Evolutionary conservation across 495 filamentous ascomycete species (phyloP).

Genomic region (Lepidopterella palustris): DNA sequence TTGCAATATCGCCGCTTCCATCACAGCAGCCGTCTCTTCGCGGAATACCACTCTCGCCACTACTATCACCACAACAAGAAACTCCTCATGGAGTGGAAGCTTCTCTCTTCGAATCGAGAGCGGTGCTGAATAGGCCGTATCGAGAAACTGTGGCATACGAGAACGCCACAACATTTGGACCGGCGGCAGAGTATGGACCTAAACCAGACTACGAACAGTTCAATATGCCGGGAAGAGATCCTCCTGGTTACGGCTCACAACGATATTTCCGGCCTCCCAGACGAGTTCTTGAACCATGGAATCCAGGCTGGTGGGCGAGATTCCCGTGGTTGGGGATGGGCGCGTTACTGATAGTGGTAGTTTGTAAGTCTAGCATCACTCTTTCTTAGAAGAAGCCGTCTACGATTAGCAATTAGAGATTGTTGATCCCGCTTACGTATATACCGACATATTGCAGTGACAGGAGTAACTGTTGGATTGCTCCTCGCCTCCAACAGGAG

Average conservation of each 20-base stretch:
- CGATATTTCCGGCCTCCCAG: constrained; percentile 16
- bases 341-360: constrained; percentile 9
- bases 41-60: not conserved
- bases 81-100: not conserved
- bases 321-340: constrained; percentile 22
- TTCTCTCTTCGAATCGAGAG: constrained; percentile 14
- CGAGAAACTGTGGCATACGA: constrained; percentile 18
- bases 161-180: constrained; percentile 10
- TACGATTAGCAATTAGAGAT: no score
- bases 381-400: no score
- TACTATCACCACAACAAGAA: not conserved
- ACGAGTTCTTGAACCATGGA: constrained; percentile 18
- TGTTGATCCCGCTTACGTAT: no score
- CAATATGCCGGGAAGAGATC: not conserved
- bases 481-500: constrained; percentile 15
- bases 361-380: constrained; percentile 7
- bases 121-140: constrained; percentile 12
- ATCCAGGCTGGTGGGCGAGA: constrained; percentile 10
- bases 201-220: not conserved
- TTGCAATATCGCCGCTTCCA: constrained; percentile 1
- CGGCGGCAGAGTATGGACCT: not conserved
- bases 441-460: constrained; percentile 12
- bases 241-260: not conserved
- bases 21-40: not conserved
- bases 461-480: constrained; percentile 16